Evolutionary conservation across 768 basidiomycete species (phyloP), one percentile per base, ranked within the genome.

Genomic region (Coprinopsis sp.): DNA sequence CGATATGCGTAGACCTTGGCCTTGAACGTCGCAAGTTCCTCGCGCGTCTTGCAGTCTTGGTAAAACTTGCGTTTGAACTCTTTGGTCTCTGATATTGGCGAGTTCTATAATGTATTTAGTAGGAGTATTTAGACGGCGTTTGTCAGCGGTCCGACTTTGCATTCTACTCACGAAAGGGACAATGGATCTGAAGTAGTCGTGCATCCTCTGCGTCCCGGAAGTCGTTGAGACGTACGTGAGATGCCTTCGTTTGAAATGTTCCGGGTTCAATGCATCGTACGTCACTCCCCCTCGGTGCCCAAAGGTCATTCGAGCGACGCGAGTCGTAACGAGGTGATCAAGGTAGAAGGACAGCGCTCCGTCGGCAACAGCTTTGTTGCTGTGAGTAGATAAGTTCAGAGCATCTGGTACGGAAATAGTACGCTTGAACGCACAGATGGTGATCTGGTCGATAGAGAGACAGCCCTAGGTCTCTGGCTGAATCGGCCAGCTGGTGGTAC

Each of bases 371-470:
- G 56, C 59, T 44, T 61, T 61, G 30, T 57, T 58, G 37, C 59
- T 61, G 14, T 19, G 27, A 6, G n/a, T 5, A 44, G 30, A 31
- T 18, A 37, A 7, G 16, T 10, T 13, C 10, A 13, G 10, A 37
- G 34, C 34, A 37, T 8, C 7, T n/a, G 12, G 13, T 10, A 7
- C 34, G 7, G 19, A 37, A 30, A 42, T 14, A 18, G n/a, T 28
- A 10, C 4, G 22, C 8, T 16, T 28, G 7, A 2, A 30, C 76
- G 33, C 51, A 79, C 78, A 74, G 61, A 33, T 73, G 70, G 16
- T 64, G 68, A 53, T 77, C 74, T 0, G 77, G 77, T 18, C 73
- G 63, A 49, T 64, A 66, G 10, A 78, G 52, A 29, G 54, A 59
- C 31, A 75, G 52, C 22, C 67, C 65, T 0, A n/a, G n/a, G n/a